These are phyloP conservation scores for Paraphaeosphaeria minitans DNA, from an alignment of 2,329 filamentous ascomycete genomes.

Conservation along the genomic window DNA sequence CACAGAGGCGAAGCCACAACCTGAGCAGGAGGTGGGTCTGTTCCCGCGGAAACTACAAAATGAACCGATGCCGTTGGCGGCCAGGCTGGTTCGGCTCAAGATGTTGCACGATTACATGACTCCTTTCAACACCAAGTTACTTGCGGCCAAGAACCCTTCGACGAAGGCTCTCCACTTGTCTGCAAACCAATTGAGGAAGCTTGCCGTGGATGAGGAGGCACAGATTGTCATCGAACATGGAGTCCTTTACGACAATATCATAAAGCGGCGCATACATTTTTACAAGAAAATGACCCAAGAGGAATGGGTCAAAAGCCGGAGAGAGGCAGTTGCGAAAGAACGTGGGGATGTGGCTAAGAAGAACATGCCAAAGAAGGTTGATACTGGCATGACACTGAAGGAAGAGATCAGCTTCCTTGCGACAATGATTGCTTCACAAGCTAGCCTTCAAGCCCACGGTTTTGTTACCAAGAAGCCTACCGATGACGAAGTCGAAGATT, in stretches of 20 bases:
- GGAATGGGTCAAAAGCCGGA: constrained; percentile 72
- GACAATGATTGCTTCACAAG: constrained; percentile 66
- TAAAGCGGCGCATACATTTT: constrained; percentile 78
- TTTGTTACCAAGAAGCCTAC: constrained; percentile 76
- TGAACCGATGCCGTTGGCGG: constrained; percentile 48
- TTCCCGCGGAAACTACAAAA: constrained; percentile 69
- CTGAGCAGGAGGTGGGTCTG: constrained; percentile 57
- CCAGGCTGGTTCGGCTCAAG: constrained; percentile 54
- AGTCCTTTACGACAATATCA: constrained; percentile 78
- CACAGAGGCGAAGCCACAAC: constrained; percentile 19
- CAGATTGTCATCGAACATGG: constrained; percentile 69
- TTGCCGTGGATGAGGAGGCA: constrained; percentile 79
- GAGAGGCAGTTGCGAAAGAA: constrained; percentile 35
- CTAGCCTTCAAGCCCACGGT: constrained; percentile 68
- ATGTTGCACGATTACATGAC: constrained; percentile 68
- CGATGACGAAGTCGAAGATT: constrained; percentile 67
- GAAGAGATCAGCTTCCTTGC: constrained; percentile 62
- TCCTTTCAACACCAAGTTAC: constrained; percentile 69
- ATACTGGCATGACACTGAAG: constrained; percentile 69
- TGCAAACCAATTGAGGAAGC: constrained; percentile 69
- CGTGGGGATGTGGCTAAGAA: constrained; percentile 42
- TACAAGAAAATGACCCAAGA: constrained; percentile 75
- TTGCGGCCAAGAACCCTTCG: constrained; percentile 56
- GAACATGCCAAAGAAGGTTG: constrained; percentile 58
- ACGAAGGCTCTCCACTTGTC: constrained; percentile 64